A percentile compares a stretch with the other conserved stretches of the same genome.
Evolutionary conservation across 2,329 filamentous ascomycete species (phyloP).

Genomic region (Escovopsis sp.): DNA sequence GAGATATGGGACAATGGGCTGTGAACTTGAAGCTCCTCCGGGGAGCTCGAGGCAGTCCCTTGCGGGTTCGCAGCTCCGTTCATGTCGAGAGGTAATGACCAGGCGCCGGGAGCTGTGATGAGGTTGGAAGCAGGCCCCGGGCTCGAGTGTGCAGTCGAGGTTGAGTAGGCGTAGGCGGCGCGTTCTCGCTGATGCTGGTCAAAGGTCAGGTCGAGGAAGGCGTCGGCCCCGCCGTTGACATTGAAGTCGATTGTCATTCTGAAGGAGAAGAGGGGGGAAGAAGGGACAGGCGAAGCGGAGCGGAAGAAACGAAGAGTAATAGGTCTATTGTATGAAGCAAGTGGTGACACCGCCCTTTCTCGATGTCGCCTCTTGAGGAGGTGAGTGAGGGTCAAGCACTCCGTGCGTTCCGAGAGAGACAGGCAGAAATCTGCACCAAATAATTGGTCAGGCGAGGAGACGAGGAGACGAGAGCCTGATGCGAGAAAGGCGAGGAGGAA

Average conservation of each 20-base stretch:
- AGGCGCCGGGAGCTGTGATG: constrained; percentile 25
- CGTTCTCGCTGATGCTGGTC: constrained; percentile 44
- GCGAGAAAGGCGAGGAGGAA: constrained; percentile 11
- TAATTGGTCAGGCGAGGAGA: too few relatives aligned
- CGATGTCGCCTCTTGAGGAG: constrained; percentile 12
- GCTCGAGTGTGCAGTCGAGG: constrained; percentile 15
- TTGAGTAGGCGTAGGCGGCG: constrained; percentile 23
- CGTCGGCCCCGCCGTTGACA: constrained; percentile 39
- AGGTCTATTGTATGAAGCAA: constrained; percentile 22
- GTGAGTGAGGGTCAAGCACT: too few relatives aligned
- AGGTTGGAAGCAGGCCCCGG: constrained; percentile 19
- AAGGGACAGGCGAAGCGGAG: constrained; percentile 16
- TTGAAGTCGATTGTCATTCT: constrained; percentile 47
- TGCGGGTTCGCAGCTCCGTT: constrained; percentile 25
- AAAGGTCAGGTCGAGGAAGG: constrained; percentile 46
- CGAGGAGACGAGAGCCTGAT: too few relatives aligned
- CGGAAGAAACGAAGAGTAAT: constrained; percentile 12
- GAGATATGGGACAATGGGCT: constrained; percentile 36
- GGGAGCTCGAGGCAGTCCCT: constrained; percentile 33
- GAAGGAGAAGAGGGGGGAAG: constrained; percentile 12
- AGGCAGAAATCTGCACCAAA: too few relatives aligned
- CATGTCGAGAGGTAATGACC: constrained; percentile 41
- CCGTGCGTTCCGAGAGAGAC: too few relatives aligned
- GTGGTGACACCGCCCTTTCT: constrained; percentile 31
- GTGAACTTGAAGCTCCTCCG: constrained; percentile 33